Evolutionary conservation across 2,329 filamentous ascomycete genomes (phyloP).

Genomic region (Hirsutella thompsonii): DNA sequence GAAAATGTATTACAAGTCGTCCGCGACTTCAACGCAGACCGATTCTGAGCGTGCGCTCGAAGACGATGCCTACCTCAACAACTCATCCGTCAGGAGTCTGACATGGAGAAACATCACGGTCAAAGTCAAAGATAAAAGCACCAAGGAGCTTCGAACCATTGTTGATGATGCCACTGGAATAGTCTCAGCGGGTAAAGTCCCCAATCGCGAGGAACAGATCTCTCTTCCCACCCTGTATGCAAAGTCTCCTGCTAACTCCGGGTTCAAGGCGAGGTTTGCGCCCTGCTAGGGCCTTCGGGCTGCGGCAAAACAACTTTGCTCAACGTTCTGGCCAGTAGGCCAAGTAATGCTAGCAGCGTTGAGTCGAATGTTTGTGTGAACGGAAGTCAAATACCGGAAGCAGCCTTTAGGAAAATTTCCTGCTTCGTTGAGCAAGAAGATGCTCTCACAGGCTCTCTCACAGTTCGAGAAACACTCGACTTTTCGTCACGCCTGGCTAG

Average conservation of each 20-base stretch:
- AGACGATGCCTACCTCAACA: slow-evolving; percentile 40
- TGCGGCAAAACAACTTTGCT: slow-evolving; percentile 76
- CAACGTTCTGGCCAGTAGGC: slow-evolving; percentile 56
- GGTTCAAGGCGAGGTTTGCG: slow-evolving; percentile 51
- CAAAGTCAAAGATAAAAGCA: slow-evolving; percentile 57
- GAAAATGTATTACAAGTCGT: too few relatives aligned
- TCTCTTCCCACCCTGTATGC: slow-evolving; percentile 12
- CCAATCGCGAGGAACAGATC: slow-evolving; percentile 44
- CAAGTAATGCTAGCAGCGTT: slow-evolving; percentile 27
- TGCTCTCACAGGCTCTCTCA: slow-evolving; percentile 67
- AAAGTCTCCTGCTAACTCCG: too few relatives aligned
- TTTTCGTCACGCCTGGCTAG: slow-evolving; percentile 63
- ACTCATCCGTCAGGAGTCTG: slow-evolving; percentile 50
- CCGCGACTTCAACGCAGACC: too few relatives aligned
- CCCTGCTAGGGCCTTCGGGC: slow-evolving; percentile 66
- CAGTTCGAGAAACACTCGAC: slow-evolving; percentile 64
- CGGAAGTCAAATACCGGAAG: slow-evolving; percentile 37
- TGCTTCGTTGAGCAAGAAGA: slow-evolving; percentile 85
- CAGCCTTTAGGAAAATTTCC: slow-evolving; percentile 50
- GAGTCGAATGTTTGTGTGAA: slow-evolving; percentile 42
- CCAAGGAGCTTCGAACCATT: slow-evolving; percentile 49
- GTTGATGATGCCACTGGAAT: slow-evolving; percentile 37
- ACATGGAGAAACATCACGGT: slow-evolving; percentile 57
- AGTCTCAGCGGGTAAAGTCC: neutral
- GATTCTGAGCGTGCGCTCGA: too few relatives aligned